Base-by-base conservation (phyloP, 1,284 basidiomycete species). In the Tilletia indica region DNA sequence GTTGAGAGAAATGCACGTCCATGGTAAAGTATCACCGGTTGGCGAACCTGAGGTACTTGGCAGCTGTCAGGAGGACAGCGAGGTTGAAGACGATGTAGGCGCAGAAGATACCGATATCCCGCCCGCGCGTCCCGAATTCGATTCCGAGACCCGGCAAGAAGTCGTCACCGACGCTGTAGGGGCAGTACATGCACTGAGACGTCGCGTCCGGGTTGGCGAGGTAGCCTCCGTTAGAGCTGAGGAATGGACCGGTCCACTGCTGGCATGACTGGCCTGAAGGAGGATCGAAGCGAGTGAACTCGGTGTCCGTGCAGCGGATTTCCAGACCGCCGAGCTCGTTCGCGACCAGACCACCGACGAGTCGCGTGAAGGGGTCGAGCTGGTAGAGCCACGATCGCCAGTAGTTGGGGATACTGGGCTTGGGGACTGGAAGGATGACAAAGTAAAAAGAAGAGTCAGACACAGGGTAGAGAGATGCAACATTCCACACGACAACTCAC, bases 241-340 rank as follows among this genome's bases (percentile, higher is more conserved):
- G 12, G 63, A 76, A 77, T 0, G 70, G 36, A 8, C 64, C 51
- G 2, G 71, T 68, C 74, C 74, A 96, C 3, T 88, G 76, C 4
- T 76, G 78, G 80, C 93, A 96, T 0, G 90, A 93, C 83, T 93
- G 89, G 5, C 90, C 91, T 0, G 86, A 75, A 0, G 93, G 93
- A 0, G 93, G 91, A 72, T 87, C 85, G 86, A 92, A 92, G 31
- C 25, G 58, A 25, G 68, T 69, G 36, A 77, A 92, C 80, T 94
- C 92, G 68, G 89, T 87, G 0, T 86, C 78, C 49, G 88, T 87
- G 86, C 93, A 95, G 47, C 79, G 82, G 71, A 97, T 90, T 0
- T 80, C 77, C 9, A 93, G 86, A 19, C 90, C 92, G 80, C 93
- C 89, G 38, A 97, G 87, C 79, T 92, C 93, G 14, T 91, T 93